phyloP scores from a whole-genome alignment of 148 eudicot genomes.

The Silene uniflora region DNA sequence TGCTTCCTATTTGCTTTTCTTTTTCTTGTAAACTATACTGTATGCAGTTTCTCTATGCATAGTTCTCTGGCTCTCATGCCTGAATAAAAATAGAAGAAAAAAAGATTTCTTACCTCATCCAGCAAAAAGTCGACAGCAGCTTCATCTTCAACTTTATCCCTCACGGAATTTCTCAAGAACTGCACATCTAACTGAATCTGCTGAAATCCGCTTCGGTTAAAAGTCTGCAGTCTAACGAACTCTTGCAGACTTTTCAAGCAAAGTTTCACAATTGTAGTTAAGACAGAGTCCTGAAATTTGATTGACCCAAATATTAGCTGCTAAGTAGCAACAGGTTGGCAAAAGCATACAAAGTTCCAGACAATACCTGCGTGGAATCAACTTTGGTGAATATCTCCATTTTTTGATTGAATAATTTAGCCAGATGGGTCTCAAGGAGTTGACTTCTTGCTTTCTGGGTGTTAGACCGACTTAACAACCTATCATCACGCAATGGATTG shows the following conservation, averaged over 20 bases:
- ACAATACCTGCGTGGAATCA: constrained; percentile 82
- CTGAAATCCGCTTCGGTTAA: constrained; percentile 97
- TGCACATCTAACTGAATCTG: constrained; percentile 95
- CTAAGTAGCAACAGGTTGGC: constrained; percentile 18
- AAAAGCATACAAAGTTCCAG: constrained; percentile 12
- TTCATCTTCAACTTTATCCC: constrained; percentile 80
- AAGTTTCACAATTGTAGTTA: constrained; percentile 67
- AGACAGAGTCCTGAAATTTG: constrained; percentile 74
- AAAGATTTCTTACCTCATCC: constrained; percentile 60
- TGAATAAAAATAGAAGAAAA: neutral
- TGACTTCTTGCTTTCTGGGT: constrained; percentile 88
- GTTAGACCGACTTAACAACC: constrained; percentile 49
- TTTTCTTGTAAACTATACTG: neutral
- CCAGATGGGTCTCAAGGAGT: constrained; percentile 90
- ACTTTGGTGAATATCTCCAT: constrained; percentile 96
- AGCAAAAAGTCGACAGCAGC: constrained; percentile 87
- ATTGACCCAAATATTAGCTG: constrained; percentile 16
- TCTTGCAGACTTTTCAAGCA: constrained; percentile 94
- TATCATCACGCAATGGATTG: constrained; percentile 85
- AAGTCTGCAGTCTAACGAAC: constrained; percentile 82
- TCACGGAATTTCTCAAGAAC: constrained; percentile 64
- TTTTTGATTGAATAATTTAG: constrained; percentile 90
- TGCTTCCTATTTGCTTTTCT: too few relatives aligned
- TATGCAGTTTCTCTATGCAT: too few relatives aligned
- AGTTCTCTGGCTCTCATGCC: neutral